Evolutionary conservation across 176 grass and related monocot genomes (phyloP).

Genomic region (Aechmea fasciata): DNA sequence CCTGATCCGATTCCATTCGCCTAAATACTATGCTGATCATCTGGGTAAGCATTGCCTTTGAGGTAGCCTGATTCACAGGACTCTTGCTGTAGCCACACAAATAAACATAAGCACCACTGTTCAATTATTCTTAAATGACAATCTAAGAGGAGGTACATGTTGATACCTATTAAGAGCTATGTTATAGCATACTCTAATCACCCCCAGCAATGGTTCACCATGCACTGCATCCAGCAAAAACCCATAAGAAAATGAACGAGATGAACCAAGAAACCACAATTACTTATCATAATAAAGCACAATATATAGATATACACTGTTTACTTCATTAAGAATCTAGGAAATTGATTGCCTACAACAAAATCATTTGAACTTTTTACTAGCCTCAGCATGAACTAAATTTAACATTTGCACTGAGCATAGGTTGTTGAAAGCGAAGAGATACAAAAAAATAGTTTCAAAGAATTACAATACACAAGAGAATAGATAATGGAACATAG

Average conservation of each 20-base stretch:
- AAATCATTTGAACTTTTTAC: background rate
- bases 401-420: too few species aligned
- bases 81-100: slow-evolving; percentile 68
- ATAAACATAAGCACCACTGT: slow-evolving; percentile 27
- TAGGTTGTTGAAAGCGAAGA: too few species aligned
- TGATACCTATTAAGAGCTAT: slow-evolving; percentile 98
- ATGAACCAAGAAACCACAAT: background rate
- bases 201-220: slow-evolving; percentile 90
- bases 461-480: too few species aligned
- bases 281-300: background rate
- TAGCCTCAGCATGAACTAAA: too few species aligned
- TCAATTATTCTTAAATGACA: slow-evolving; percentile 18
- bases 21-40: slow-evolving; percentile 99
- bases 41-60: slow-evolving; percentile 99
- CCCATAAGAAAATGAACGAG: background rate
- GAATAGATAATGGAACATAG: too few species aligned
- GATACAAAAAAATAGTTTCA: too few species aligned
- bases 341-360: background rate
- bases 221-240: slow-evolving; percentile 63
- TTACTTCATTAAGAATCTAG: background rate
- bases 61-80: slow-evolving; percentile 96
- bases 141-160: slow-evolving; percentile 15
- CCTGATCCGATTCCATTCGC: slow-evolving; percentile 89
- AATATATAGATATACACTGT: background rate
- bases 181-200: slow-evolving; percentile 99